Percentiles rank a stretch among this genome's conserved stretches.
These are phyloP conservation scores for Cenchrus purpureus DNA, from an alignment of 176 grass and related monocot genomes.

Conservation along the genomic window DNA sequence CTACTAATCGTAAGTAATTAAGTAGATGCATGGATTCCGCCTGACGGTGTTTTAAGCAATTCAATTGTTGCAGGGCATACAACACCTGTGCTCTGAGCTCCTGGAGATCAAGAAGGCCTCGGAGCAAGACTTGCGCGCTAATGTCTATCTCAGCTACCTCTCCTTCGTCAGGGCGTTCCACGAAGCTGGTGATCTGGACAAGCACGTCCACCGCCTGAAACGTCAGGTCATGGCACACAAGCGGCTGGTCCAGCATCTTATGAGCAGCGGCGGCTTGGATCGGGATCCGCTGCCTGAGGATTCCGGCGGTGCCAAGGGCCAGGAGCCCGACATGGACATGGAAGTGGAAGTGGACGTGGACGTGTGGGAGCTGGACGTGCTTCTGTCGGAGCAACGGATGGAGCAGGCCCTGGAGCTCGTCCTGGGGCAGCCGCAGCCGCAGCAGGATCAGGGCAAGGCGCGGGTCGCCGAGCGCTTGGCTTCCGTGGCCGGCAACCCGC, in stretches of 20 bases:
- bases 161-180: slow-evolving; percentile 63
- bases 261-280: not conserved
- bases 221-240: slow-evolving; percentile 43
- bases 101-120: slow-evolving; percentile 67
- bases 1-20: too few species aligned
- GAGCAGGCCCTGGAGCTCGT: slow-evolving; percentile 47
- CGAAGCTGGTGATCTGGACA: slow-evolving; percentile 46
- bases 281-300: too few species aligned
- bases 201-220: slow-evolving; percentile 47
- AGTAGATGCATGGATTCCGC: not conserved
- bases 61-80: slow-evolving; percentile 47
- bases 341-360: not conserved
- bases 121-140: slow-evolving; percentile 54
- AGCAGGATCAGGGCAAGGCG: slow-evolving; percentile 12
- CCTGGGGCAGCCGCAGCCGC: not conserved
- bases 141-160: slow-evolving; percentile 48
- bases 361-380: slow-evolving; percentile 31
- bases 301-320: too few species aligned
- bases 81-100: slow-evolving; percentile 65
- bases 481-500: slow-evolving; percentile 36
- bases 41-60: too few species aligned
- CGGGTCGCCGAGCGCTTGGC: slow-evolving; percentile 40
- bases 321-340: not conserved
- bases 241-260: slow-evolving; percentile 43
- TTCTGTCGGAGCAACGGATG: slow-evolving; percentile 53